These are phyloP conservation scores for Centaurea solstitialis DNA, from an alignment of 129 eudicot genomes.

Conservation along the genomic window DNA sequence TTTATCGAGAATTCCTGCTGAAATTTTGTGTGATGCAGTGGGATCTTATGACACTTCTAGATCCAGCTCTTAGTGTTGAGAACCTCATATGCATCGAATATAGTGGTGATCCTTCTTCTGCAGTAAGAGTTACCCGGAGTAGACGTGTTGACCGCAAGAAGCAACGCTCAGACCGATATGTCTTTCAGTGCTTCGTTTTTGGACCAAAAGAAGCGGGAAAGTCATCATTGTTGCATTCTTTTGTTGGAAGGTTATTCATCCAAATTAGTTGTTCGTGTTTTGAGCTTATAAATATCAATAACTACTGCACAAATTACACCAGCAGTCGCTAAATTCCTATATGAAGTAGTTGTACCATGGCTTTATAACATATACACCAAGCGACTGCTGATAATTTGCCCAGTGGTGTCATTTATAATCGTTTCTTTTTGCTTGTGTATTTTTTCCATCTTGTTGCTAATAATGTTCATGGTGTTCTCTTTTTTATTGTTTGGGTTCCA, in stretches of 20 bases:
- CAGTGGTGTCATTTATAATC: background rate
- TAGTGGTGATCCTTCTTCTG: slow-evolving; percentile 81
- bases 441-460: slow-evolving; percentile 1
- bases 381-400: background rate
- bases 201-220: slow-evolving; percentile 93
- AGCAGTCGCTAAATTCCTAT: background rate
- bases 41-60: slow-evolving; percentile 93
- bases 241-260: slow-evolving; percentile 72
- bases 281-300: background rate
- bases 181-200: slow-evolving; percentile 91
- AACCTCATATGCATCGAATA: slow-evolving; percentile 83
- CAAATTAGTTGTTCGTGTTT: background rate
- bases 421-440: background rate
- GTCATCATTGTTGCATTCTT: slow-evolving; percentile 69
- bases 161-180: slow-evolving; percentile 83
- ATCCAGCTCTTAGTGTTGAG: slow-evolving; percentile 85
- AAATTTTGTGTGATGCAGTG: slow-evolving; percentile 57
- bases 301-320: background rate
- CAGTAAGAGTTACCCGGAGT: slow-evolving; percentile 76
- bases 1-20: background rate
- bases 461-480: slow-evolving; percentile 6
- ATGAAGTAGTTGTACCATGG: background rate
- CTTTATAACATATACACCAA: background rate
- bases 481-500: slow-evolving; percentile 31
- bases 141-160: slow-evolving; percentile 91